These are phyloP conservation scores for Aspergillus steynii DNA, from an alignment of 495 filamentous ascomycete genomes.

Conservation along the genomic window DNA sequence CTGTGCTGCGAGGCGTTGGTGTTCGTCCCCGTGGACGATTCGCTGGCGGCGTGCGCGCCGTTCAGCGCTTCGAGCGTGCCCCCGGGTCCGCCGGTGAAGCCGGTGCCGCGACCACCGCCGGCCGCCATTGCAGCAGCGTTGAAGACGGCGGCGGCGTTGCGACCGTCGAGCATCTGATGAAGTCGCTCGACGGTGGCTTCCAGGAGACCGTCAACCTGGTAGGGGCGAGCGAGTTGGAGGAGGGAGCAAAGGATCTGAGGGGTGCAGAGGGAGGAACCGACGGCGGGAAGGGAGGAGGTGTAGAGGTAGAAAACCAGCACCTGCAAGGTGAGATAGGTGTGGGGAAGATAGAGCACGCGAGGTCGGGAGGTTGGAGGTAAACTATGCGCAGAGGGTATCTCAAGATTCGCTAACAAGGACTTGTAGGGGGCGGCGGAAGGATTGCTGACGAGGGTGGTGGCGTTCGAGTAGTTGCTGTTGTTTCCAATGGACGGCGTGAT, in stretches of 20 bases:
- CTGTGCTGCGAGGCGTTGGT: constrained; percentile 32
- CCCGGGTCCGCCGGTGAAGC: constrained; percentile 43
- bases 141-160: constrained; percentile 96
- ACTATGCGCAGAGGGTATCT: constrained; percentile 47
- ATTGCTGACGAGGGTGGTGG: constrained; percentile 55
- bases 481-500: constrained; percentile 72
- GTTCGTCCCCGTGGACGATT: constrained; percentile 22
- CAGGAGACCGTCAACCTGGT: constrained; percentile 86
- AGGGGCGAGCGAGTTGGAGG: constrained; percentile 89
- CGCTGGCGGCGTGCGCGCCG: constrained; percentile 30
- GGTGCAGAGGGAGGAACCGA: constrained; percentile 76
- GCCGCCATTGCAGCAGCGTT: constrained; percentile 98
- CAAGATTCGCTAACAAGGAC: constrained; percentile 45
- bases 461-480: constrained; percentile 60
- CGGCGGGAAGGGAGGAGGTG: constrained; percentile 79
- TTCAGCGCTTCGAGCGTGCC: constrained; percentile 49
- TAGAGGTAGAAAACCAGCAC: constrained; percentile 91
- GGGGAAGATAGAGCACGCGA: constrained; percentile 86
- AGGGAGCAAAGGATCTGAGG: constrained; percentile 95
- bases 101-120: constrained; percentile 77
- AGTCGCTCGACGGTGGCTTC: constrained; percentile 91
- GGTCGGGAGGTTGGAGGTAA: constrained; percentile 73
- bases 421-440: constrained; percentile 45
- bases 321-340: constrained; percentile 83
- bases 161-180: constrained; percentile 83